These are phyloP conservation scores for Lasiodiplodia sp. DNA, from an alignment of 2,329 filamentous ascomycete genomes.

Conservation along the genomic window DNA sequence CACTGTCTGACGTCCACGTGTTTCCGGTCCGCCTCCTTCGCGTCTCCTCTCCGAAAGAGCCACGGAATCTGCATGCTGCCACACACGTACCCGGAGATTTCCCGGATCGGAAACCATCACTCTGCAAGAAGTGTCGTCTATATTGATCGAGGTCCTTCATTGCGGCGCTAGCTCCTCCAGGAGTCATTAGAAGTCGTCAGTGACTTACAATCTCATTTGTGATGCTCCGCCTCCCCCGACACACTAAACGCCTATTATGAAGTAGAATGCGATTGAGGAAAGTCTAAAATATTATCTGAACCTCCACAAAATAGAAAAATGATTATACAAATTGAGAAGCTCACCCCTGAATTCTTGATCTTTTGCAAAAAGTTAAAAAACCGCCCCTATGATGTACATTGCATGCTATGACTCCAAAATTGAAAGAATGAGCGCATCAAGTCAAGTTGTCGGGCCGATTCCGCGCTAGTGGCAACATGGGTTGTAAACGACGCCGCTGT, in stretches of 20 bases:
- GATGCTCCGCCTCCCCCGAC: too few species aligned
- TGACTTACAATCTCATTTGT: not conserved
- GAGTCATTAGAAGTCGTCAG: not conserved
- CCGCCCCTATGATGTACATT: not conserved
- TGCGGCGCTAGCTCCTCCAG: not conserved
- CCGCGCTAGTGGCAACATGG: not conserved
- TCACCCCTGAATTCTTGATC: not conserved
- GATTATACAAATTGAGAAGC: not conserved
- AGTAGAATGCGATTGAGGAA: not conserved
- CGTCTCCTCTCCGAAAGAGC: too few species aligned
- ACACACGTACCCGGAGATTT: not conserved
- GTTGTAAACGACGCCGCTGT: not conserved
- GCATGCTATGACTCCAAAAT: not conserved
- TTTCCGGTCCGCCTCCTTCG: not conserved
- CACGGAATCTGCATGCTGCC: too few species aligned
- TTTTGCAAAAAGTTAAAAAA: not conserved
- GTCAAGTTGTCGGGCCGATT: not conserved
- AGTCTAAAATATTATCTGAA: not conserved
- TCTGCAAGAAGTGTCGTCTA: not conserved
- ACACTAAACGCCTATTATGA: too few species aligned
- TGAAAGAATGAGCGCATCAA: not conserved
- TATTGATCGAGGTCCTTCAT: not conserved
- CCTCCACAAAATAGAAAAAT: not conserved
- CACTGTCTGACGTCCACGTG: not conserved
- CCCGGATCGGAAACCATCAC: too few species aligned